These are phyloP conservation scores for Trichosphaerium sp. DNA, from an alignment of 78 protist genomes.

Conservation along the genomic window DNA sequence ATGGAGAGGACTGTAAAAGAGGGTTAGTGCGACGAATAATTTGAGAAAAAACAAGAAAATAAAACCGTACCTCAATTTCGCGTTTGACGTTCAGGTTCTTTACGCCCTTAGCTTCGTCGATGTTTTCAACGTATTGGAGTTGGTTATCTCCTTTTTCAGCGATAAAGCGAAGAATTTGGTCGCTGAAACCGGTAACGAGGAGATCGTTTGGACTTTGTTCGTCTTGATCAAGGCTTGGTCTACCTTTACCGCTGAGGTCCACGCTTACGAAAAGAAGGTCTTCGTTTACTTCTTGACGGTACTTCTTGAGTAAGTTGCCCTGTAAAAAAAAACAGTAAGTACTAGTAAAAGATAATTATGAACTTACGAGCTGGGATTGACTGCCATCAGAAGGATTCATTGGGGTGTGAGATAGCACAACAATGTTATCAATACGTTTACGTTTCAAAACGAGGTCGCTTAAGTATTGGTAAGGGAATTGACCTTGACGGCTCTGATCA, in stretches of 20 bases:
- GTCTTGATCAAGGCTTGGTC: background rate
- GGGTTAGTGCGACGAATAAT: background rate
- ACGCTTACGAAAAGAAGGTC: conserved; percentile 49
- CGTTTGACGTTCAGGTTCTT: background rate
- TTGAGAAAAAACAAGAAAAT: background rate
- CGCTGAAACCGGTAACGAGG: conserved; percentile 59
- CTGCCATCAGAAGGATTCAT: background rate
- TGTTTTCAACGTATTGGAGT: conserved; percentile 39
- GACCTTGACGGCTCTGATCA: background rate
- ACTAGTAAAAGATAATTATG: background rate
- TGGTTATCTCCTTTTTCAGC: conserved; percentile 66
- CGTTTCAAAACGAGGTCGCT: background rate
- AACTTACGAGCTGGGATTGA: background rate
- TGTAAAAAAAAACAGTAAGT: too few relatives aligned
- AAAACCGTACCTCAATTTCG: background rate
- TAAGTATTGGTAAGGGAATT: conserved; percentile 33
- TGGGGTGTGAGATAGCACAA: conserved; percentile 11
- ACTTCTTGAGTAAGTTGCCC: conserved; percentile 17
- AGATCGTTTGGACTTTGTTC: conserved; percentile 41
- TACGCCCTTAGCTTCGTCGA: conserved; percentile 21
- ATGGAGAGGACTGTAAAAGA: background rate
- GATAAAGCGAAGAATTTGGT: conserved; percentile 60
- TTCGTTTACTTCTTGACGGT: conserved; percentile 57
- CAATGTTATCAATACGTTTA: conserved; percentile 35
- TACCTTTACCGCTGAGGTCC: conserved; percentile 30